These are phyloP conservation scores for Juncus effusus DNA, from an alignment of 176 grass and related monocot genomes.

Conservation along the genomic window DNA sequence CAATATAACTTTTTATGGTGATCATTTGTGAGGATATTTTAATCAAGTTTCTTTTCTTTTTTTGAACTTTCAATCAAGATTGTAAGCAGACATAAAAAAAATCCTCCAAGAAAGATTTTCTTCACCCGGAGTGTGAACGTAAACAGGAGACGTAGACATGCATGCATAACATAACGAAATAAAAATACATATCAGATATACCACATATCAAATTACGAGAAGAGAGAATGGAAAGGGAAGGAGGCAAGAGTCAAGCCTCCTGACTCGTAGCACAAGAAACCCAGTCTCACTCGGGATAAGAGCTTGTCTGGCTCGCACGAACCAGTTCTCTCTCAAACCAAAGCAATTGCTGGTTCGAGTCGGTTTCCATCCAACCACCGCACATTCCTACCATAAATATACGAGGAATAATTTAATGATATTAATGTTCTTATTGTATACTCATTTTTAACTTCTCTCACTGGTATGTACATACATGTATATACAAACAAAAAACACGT, in stretches of 20 bases:
- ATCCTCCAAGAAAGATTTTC: background rate
- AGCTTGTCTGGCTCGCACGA: slow-evolving; percentile 26
- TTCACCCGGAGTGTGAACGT: background rate
- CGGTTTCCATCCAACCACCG: slow-evolving; percentile 21
- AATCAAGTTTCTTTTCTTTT: no score
- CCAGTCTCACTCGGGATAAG: slow-evolving; percentile 14
- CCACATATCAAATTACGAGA: slow-evolving; percentile 20
- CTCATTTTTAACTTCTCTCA: slow-evolving; percentile 1
- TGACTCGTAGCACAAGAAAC: slow-evolving; percentile 28
- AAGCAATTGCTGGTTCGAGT: slow-evolving; percentile 46
- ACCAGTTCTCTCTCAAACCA: slow-evolving; percentile 20
- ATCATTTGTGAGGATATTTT: no score
- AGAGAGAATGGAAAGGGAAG: slow-evolving; percentile 13
- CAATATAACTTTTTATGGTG: no score
- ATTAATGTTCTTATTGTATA: background rate
- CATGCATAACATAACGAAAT: background rate
- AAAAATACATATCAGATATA: background rate
- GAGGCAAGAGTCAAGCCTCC: slow-evolving; percentile 19
- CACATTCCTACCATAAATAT: slow-evolving; percentile 38
- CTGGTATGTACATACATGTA: background rate
- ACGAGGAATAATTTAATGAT: slow-evolving; percentile 22
- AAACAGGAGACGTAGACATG: background rate
- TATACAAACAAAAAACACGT: slow-evolving; percentile 22
- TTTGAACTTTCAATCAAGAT: no score
- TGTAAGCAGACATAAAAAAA: no score